A percentile compares a stretch with the other conserved stretches of the same genome.
These are phyloP conservation scores for Calophaca sinica DNA, from an alignment of 306 rosid genomes.

Conservation along the genomic window DNA sequence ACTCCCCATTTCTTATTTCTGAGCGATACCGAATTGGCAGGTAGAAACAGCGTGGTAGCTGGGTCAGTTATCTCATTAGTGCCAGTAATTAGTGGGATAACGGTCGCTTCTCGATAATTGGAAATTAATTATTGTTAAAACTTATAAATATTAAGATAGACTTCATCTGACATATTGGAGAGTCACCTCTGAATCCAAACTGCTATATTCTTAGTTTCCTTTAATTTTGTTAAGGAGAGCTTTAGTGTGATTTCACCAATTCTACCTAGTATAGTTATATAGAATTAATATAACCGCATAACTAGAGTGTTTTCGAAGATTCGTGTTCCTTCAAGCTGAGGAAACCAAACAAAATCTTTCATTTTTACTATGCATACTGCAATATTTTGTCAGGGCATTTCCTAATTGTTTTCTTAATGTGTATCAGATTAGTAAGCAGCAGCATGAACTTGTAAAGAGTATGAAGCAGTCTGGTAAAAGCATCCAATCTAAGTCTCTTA, in stretches of 20 bases:
- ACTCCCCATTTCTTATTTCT: constrained; percentile 21
- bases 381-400: constrained; percentile 30
- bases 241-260: not conserved
- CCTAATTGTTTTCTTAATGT: constrained; percentile 47
- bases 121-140: constrained; percentile 7
- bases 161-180: not conserved
- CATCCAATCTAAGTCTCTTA: constrained; percentile 79
- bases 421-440: constrained; percentile 89
- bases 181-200: not conserved
- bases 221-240: not conserved
- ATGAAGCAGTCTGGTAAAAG: constrained; percentile 90
- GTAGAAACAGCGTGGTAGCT: constrained; percentile 31
- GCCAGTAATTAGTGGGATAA: constrained; percentile 33
- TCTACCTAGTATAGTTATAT: not conserved
- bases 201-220: constrained; percentile 12
- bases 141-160: not conserved
- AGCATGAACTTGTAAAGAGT: constrained; percentile 85
- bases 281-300: too few species aligned
- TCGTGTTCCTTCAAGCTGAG: too few species aligned
- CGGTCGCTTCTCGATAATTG: not conserved
- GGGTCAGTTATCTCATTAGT: constrained; percentile 31
- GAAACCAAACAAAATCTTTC: not conserved
- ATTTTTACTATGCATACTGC: not conserved
- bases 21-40: constrained; percentile 19
- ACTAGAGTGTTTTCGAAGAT: too few species aligned